Percentiles rank a stretch among this genome's conserved stretches.
phyloP scores from a whole-genome alignment of 306 rosid genomes.

The Aeschynomene evenia region DNA sequence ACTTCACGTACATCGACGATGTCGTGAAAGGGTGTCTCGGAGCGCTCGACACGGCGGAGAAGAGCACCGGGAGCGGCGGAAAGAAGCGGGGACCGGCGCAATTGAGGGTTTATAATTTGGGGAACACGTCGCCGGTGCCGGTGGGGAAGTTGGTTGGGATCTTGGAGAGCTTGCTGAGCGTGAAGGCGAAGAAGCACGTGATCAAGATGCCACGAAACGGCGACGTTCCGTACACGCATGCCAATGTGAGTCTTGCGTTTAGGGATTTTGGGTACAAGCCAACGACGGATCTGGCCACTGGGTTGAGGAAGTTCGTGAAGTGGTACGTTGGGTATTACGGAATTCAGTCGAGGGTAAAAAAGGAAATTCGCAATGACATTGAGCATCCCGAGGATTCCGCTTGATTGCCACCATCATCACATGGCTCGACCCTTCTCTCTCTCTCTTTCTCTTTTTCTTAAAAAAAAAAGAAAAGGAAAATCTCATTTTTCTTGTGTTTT shows the following conservation, averaged over 20 bases:
- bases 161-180: conserved; percentile 46
- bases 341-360: conserved; percentile 57
- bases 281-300: conserved; percentile 66
- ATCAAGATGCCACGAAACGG: conserved; percentile 87
- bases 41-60: conserved; percentile 70
- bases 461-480: neutral
- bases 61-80: conserved; percentile 81
- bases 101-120: conserved; percentile 69
- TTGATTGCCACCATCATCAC: conserved; percentile 43
- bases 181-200: conserved; percentile 71
- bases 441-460: neutral
- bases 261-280: conserved; percentile 73
- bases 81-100: conserved; percentile 72
- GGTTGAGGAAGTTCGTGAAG: conserved; percentile 80
- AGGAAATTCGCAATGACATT: conserved; percentile 32
- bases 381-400: conserved; percentile 58
- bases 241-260: conserved; percentile 73
- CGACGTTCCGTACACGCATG: conserved; percentile 89
- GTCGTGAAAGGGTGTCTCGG: conserved; percentile 77
- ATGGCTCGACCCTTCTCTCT: neutral
- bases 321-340: conserved; percentile 92
- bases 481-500: neutral
- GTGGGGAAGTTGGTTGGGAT: conserved; percentile 72
- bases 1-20: conserved; percentile 87
- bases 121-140: conserved; percentile 88